These are phyloP conservation scores for Ceratocystis alfenasii DNA, from an alignment of 2,329 filamentous ascomycete genomes.

Conservation along the genomic window DNA sequence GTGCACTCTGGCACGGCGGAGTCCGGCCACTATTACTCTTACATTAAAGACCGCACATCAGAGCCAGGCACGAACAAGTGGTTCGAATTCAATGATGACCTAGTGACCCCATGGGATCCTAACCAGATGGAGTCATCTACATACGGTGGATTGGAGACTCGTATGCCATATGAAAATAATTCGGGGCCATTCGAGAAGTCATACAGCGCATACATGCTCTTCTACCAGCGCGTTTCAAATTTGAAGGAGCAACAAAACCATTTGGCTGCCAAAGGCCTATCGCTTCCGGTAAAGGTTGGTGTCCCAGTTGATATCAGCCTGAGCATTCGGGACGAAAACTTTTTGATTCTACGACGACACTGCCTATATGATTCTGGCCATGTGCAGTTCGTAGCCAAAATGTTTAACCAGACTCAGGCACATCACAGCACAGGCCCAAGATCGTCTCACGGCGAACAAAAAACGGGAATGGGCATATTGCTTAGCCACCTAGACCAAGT, in stretches of 20 bases:
- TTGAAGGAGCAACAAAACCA: slow-evolving; percentile 38
- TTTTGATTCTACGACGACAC: slow-evolving; percentile 59
- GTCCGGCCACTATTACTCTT: slow-evolving; percentile 95
- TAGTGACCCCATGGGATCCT: slow-evolving; percentile 64
- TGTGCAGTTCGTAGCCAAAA: slow-evolving; percentile 49
- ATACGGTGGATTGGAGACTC: slow-evolving; percentile 60
- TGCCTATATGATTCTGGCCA: slow-evolving; percentile 68
- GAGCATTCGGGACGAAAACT: slow-evolving; percentile 62
- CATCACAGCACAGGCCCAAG: slow-evolving; percentile 23
- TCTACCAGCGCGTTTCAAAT: slow-evolving; percentile 72
- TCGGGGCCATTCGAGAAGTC: slow-evolving; percentile 50
- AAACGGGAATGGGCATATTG: slow-evolving; percentile 42
- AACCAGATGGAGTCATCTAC: slow-evolving; percentile 60
- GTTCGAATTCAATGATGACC: slow-evolving; percentile 93
- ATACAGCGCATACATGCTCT: slow-evolving; percentile 93
- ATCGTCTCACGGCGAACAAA: slow-evolving; percentile 36
- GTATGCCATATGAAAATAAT: slow-evolving; percentile 36
- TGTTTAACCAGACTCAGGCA: slow-evolving; percentile 46
- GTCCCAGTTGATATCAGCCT: slow-evolving; percentile 38
- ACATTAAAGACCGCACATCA: slow-evolving; percentile 66
- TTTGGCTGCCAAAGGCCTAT: background rate
- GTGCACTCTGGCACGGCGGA: slow-evolving; percentile 89
- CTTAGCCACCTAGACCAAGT: slow-evolving; percentile 64
- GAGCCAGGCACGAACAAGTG: slow-evolving; percentile 44
- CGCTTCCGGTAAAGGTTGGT: slow-evolving; percentile 33